Base-by-base conservation (phyloP, 106 monocot species). In the Apostasia shenzhenica region DNA sequence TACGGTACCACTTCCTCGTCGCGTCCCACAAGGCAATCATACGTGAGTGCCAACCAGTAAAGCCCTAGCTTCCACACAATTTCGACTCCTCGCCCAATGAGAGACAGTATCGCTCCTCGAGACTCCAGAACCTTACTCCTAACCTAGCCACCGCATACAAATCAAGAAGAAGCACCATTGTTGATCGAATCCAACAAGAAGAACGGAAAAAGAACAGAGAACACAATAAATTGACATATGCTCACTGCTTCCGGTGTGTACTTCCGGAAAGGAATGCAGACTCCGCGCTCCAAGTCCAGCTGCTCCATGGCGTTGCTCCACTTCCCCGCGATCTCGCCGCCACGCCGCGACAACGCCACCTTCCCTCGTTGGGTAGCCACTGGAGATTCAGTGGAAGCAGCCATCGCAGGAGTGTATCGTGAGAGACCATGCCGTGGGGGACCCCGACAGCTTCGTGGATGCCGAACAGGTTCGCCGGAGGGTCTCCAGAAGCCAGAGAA, bases 231-330 rank as follows among this genome's bases (percentile, higher is more conserved):
- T 59, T 62, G 45, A 41, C 41, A 45, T 57, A 14, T 3, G 52
- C 72, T 45, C 75, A 92, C 97, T 52, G 78, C 71, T 41, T 90
- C 82, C 2, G 97, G 92, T 6, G 77, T 83, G 79, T 99, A 99
- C 57, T 92, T 99, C 65, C 89, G 82, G 77, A 90, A 99, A 54
- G 92, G 97, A 38, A 93, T 75, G 65, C 97, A 99, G 43, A 93
- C 97, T 3, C 97, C 97, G 1, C 97, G 97, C 83, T 99, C 97
- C 70, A 99, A 85, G 61, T 99, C 97, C 8, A 99, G 90, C 79
- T 87, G 97, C 74, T 99, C 92, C 92, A 87, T 51, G 50, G 97
- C 92, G 52, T 80, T 77, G 72, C 71, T 84, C 48, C 48, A 4
- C 65, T 3, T 65, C 8, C 26, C 65, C 48, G 14, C 46, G 8